A percentile compares a stretch with the other conserved stretches of the same genome.
phyloP scores from a whole-genome alignment of 2,329 filamentous ascomycete species.

The Diaporthe velutina region DNA sequence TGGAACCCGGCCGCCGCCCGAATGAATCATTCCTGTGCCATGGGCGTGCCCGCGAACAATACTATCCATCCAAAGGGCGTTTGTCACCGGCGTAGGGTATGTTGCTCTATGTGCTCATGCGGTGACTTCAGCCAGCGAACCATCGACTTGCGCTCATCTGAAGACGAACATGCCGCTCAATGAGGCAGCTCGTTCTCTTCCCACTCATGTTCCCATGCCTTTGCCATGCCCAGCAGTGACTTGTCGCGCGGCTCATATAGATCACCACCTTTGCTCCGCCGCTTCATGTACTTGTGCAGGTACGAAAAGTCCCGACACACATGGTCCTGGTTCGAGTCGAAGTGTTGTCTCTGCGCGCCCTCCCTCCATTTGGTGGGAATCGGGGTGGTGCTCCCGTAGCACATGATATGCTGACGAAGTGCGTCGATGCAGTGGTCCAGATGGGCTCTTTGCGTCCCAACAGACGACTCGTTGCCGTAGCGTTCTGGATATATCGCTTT shows the following conservation, averaged over 20 bases:
- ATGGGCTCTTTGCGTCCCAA: slow-evolving; percentile 33
- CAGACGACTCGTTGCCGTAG: slow-evolving; percentile 35
- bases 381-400: slow-evolving; percentile 42
- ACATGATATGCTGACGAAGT: slow-evolving; percentile 43
- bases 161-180: background rate
- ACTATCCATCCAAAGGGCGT: too few species aligned
- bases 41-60: background rate
- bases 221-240: slow-evolving; percentile 31
- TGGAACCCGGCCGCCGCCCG: background rate
- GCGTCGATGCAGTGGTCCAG: slow-evolving; percentile 43
- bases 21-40: background rate
- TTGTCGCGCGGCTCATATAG: slow-evolving; percentile 34
- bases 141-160: too few species aligned
- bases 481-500: slow-evolving; percentile 40
- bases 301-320: slow-evolving; percentile 42
- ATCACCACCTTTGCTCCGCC: slow-evolving; percentile 31
- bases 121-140: fast-evolving
- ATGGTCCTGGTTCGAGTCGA: slow-evolving; percentile 43
- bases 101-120: background rate
- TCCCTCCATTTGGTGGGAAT: slow-evolving; percentile 41
- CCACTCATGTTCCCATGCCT: slow-evolving; percentile 30
- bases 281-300: slow-evolving; percentile 31
- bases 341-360: slow-evolving; percentile 41
- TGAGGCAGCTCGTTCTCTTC: slow-evolving; percentile 27
- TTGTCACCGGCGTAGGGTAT: too few species aligned